These are phyloP conservation scores for Candida mesenterica DNA, from an alignment of 1,139 yeast genomes.

Conservation along the genomic window DNA sequence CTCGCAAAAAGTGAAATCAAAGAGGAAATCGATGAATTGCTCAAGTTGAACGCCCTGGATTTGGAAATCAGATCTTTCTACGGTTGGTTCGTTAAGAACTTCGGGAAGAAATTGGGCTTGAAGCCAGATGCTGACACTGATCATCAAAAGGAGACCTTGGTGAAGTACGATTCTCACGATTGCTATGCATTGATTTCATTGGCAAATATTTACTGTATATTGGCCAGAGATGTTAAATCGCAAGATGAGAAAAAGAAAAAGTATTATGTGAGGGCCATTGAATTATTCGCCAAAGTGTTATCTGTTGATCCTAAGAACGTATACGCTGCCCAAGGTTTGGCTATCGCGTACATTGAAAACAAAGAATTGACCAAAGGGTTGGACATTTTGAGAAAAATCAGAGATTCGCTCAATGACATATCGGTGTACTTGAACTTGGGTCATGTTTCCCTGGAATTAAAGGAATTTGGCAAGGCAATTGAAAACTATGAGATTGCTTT, in stretches of 20 bases:
- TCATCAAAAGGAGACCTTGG: conserved; percentile 83
- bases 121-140: conserved; percentile 66
- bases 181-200: conserved; percentile 84
- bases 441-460: conserved; percentile 79
- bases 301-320: conserved; percentile 83
- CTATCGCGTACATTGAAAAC: conserved; percentile 87
- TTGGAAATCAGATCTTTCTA: conserved; percentile 86
- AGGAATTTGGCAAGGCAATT: conserved; percentile 81
- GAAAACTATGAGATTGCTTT: conserved; percentile 85
- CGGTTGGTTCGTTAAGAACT: conserved; percentile 80
- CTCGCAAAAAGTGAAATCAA: conserved; percentile 45
- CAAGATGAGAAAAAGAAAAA: conserved; percentile 68
- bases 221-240: conserved; percentile 74
- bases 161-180: conserved; percentile 82
- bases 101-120: conserved; percentile 54
- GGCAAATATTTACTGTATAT: conserved; percentile 80
- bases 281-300: conserved; percentile 83
- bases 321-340: conserved; percentile 97
- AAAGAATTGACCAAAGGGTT: conserved; percentile 75
- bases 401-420: conserved; percentile 85
- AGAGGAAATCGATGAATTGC: conserved; percentile 52
- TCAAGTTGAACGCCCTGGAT: conserved; percentile 56
- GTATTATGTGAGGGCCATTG: conserved; percentile 84
- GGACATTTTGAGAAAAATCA: conserved; percentile 81
- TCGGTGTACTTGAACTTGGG: conserved; percentile 85